These are phyloP conservation scores for Dillenia turbinata DNA, from an alignment of 164 flowering plant species.

Conservation along the genomic window DNA sequence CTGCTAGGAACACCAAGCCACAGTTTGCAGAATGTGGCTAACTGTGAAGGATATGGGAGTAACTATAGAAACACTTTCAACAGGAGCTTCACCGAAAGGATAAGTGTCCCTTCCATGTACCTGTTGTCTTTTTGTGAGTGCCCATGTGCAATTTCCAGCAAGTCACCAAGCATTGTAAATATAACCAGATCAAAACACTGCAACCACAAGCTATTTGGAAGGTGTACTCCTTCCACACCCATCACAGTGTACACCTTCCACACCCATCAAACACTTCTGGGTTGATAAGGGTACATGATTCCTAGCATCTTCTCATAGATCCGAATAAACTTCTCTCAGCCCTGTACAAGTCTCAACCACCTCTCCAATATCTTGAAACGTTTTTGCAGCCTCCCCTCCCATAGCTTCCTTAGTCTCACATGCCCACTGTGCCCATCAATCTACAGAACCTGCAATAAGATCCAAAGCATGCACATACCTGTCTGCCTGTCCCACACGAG, in stretches of 20 bases:
- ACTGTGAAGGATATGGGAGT: not conserved
- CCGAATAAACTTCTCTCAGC: constrained; percentile 1
- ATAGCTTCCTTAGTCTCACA: not conserved
- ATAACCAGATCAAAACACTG: constrained; percentile 4
- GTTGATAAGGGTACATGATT: not conserved
- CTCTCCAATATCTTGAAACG: constrained; percentile 3
- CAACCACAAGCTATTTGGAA: not conserved
- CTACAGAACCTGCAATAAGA: constrained; percentile 3
- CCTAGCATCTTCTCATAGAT: constrained; percentile 3
- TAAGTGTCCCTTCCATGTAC: constrained; percentile 3
- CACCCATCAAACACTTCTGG: constrained; percentile 5
- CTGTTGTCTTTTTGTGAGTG: not conserved
- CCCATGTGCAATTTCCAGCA: constrained; percentile 4
- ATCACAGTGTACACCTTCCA: constrained; percentile 2
- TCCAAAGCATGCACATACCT: constrained; percentile 3
- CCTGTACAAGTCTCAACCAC: constrained; percentile 6
- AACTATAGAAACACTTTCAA: not conserved
- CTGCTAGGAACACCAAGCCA: constrained; percentile 1
- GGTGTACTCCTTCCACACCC: constrained; percentile 2
- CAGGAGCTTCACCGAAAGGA: not conserved
- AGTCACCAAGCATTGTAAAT: constrained; percentile 3
- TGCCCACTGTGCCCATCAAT: not conserved
- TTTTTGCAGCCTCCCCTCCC: not conserved
- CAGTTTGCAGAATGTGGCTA: not conserved
- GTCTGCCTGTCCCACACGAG: constrained; percentile 1